Base-by-base conservation (phyloP, 2,329 filamentous ascomycete genomes). In the Aspergillus texensis region DNA sequence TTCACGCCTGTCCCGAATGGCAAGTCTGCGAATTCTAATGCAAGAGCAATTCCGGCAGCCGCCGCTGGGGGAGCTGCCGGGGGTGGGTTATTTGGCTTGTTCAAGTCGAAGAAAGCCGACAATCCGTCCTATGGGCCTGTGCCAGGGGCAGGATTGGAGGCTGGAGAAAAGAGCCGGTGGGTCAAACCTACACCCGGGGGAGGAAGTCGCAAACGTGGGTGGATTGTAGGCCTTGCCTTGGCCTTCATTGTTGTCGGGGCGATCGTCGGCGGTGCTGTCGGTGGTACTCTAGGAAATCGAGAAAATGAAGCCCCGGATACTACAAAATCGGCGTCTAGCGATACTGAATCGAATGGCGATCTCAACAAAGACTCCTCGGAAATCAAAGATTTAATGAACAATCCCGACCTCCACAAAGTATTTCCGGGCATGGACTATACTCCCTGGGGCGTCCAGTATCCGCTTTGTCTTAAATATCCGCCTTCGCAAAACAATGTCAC, bases 381-480 rank as follows among this genome's bases (percentile, higher is more conserved):
- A 78, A 96, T 97, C 79, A 85, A 96, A 81, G 83, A 84, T 4
- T 83, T 98, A 16, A 83, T 97, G 82, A 89, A 91, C 81, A 97
- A 97, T 78, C 75, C 83, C 0, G 80, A 93, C 67, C 84, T 98
- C 28, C 93, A 97, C 84, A 96, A 93, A 77, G 93, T 98, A 2
- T 98, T 98, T 77, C 92, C 93, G 0, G 94, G 93, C 30, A 92
- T 98, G 80, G 94, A 97, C 79, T 98, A 98, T 76, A 98, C 94
- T 0, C 93, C 94, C 0, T 86, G 95, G 77, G 93, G 96, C 74
- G 88, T 92, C 0, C 94, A 97, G 77, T 97, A 94, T 71, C 94
- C 94, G 3, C 89, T 89, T 45, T 98, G 94, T 78, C 67, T 94
- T 36, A 81, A 85, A 60, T 86, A 89, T 69, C 91, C 92, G 0